Evolutionary conservation across 192 early-diverging fungal genomes (phyloP).

Genomic region (Backusella sp.): DNA sequence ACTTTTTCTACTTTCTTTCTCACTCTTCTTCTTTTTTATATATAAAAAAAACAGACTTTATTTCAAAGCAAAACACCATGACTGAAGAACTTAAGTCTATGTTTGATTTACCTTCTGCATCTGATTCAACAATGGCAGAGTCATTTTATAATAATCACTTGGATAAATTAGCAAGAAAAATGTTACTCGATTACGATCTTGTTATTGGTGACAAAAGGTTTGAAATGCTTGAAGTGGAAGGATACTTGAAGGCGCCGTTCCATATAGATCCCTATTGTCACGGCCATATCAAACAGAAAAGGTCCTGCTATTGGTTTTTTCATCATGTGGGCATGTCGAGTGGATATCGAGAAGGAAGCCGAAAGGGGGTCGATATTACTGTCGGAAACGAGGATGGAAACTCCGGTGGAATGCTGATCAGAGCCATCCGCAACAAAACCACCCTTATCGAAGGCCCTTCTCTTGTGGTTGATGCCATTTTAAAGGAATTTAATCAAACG

Average conservation of each 20-base stretch:
- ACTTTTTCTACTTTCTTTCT: neutral
- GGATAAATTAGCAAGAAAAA: neutral
- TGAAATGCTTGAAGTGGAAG: conserved; percentile 32
- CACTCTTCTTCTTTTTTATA: neutral
- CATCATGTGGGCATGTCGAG: conserved; percentile 23
- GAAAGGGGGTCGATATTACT: conserved; percentile 35
- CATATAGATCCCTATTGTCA: conserved; percentile 32
- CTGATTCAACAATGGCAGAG: neutral
- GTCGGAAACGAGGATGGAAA: conserved; percentile 10
- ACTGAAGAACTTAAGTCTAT: neutral
- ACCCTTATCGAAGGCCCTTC: conserved; percentile 26
- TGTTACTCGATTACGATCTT: conserved; percentile 22
- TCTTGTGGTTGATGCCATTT: conserved; percentile 22
- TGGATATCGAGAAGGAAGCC: conserved; percentile 29
- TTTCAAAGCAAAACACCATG: neutral
- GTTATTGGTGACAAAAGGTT: conserved; percentile 8
- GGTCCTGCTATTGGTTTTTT: conserved; percentile 29
- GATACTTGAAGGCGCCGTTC: conserved; percentile 19
- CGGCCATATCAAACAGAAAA: conserved; percentile 18
- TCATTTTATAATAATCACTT: conserved; percentile 17
- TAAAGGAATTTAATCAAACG: neutral
- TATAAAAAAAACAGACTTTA: neutral
- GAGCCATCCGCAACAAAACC: conserved; percentile 1
- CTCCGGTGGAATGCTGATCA: conserved; percentile 32
- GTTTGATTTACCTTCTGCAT: neutral